These are phyloP conservation scores for Erodium trifolium DNA, from an alignment of 441 rosid species.

Conservation along the genomic window DNA sequence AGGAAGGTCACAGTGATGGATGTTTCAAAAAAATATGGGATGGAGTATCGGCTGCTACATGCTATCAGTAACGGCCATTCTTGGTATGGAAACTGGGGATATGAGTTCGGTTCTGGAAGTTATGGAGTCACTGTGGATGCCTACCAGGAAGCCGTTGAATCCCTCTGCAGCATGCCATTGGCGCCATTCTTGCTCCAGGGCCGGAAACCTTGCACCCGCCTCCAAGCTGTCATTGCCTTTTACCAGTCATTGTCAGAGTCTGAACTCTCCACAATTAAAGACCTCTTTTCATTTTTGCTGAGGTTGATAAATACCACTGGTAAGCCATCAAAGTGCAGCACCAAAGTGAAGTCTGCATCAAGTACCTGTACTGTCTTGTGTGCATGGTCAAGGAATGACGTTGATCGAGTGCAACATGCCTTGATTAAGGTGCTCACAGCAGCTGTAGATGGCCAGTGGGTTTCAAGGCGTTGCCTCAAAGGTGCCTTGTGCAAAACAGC, in stretches of 20 bases:
- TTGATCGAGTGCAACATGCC: slow-evolving; percentile 39
- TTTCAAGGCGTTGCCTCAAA: slow-evolving; percentile 45
- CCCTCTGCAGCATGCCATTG: slow-evolving; percentile 40
- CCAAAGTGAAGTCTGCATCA: slow-evolving; percentile 14
- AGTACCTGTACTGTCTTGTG: slow-evolving; percentile 24
- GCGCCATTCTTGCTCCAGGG: slow-evolving; percentile 35
- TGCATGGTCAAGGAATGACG: slow-evolving; percentile 45
- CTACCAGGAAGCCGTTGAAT: slow-evolving; percentile 35
- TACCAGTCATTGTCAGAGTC: slow-evolving; percentile 43
- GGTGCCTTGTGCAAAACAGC: slow-evolving; percentile 41
- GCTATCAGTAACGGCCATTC: background rate
- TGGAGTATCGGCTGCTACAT: slow-evolving; percentile 40
- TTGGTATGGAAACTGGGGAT: background rate
- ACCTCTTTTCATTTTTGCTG: slow-evolving; percentile 46
- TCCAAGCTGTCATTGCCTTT: slow-evolving; percentile 39
- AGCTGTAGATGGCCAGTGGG: slow-evolving; percentile 35
- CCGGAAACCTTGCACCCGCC: slow-evolving; percentile 30
- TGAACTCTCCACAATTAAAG: slow-evolving; percentile 42
- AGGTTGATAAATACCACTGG: slow-evolving; percentile 30
- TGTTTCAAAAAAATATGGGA: slow-evolving; percentile 55
- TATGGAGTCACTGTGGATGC: slow-evolving; percentile 20
- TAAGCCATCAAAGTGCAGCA: slow-evolving; percentile 5
- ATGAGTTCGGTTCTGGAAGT: background rate
- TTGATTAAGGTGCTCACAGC: slow-evolving; percentile 43
- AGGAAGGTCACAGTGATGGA: slow-evolving; percentile 67